Base-by-base conservation (phyloP, 2,329 filamentous ascomycete species). In the Colletotrichum sp. region DNA sequence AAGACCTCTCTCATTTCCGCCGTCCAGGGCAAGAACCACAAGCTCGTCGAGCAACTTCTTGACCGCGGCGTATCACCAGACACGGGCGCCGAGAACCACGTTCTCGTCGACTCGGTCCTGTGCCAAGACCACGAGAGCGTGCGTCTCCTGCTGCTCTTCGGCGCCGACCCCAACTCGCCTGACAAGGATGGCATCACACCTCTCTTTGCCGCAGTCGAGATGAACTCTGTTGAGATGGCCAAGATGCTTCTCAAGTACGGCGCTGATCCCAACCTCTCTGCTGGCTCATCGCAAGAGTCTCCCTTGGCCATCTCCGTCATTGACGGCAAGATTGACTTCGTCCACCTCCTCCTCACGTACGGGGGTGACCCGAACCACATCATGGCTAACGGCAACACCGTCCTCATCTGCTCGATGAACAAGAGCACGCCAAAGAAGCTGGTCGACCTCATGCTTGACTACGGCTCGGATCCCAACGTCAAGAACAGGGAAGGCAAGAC, bases 191-290 rank as follows among this genome's bases (percentile, higher is more conserved):
- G 88, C 28, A 79, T 88, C 39, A 90, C 88, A 0, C 90, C 91
- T 3, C 85, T 93, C 4, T 85, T 85, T 67, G 87, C 83, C 18
- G 88, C 87, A 0, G 89, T 88, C 4, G 90, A 90, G 78, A 87
- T 87, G 75, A 87, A 86, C 0, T 92, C 90, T 80, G 81, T 90
- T 55, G 89, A 90, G 26, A 91, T 88, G 5, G 91, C 92, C 0
- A 89, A 89, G 34, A 84, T 90, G 67, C 87, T 94, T 6, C 86
- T 93, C 78, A 93, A 93, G 83, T 93, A 94, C 76, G 91, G 92
- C 13, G 91, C 90, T 18, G 90, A 91, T 80, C 88, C 88, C 12
- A 92, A 92, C 79, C 84, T 90, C 61, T 82, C 85, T 2, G 84
- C 86, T 2, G 88, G 90, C 1, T 82, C 87, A 0, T 87, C 90